Base-by-base conservation (phyloP, 257 asterid species). In the Vinca minor region DNA sequence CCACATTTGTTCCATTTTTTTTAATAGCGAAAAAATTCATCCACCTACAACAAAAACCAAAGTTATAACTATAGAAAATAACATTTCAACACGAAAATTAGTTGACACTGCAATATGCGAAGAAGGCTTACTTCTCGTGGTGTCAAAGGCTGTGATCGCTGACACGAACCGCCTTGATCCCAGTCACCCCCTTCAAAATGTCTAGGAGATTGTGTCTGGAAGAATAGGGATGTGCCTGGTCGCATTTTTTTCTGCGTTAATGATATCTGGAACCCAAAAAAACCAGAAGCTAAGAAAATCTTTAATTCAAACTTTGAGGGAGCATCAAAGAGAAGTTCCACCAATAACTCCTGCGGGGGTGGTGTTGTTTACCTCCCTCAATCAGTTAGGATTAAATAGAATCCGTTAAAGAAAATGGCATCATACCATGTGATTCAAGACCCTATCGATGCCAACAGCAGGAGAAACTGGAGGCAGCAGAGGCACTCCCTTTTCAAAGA, bases 161-260 rank as follows among this genome's bases (percentile, higher is more conserved):
- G 82, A 70, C 98, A 92, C 34, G 95, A 73, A 64, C 98, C 98
- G 63, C 98, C 96, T 73, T 81, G 93, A 80, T 92, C 84, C 96
- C 96, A 92, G 59, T 92, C 96, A 47, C 96, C 98, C 73, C 95
- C 93, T 81, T 92, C 98, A 70, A 92, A 92, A 79, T 92, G 96
- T 66, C 95, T 74, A 0, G 98, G 98, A 14, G 96, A 92, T 68
- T 92, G 96, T 23, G 98, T 83, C 68, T 95, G 86, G 58, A 92
- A 87, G 73, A 81, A 79, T 44, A 84, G 36, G 21, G 72, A 66
- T 32, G 95, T 83, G 71, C 63, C 80, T 36, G 83, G 81, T 18
- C 70, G 77, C 38, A 73, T 76, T 61, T 68, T 76, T 74, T 80
- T 77, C 73, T 89, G 83, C 59, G 87, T 77, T 68, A 63, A 81